Evolutionary conservation across 2,329 filamentous ascomycete species (phyloP).

Genomic region (Colletotrichum echinochloae): DNA sequence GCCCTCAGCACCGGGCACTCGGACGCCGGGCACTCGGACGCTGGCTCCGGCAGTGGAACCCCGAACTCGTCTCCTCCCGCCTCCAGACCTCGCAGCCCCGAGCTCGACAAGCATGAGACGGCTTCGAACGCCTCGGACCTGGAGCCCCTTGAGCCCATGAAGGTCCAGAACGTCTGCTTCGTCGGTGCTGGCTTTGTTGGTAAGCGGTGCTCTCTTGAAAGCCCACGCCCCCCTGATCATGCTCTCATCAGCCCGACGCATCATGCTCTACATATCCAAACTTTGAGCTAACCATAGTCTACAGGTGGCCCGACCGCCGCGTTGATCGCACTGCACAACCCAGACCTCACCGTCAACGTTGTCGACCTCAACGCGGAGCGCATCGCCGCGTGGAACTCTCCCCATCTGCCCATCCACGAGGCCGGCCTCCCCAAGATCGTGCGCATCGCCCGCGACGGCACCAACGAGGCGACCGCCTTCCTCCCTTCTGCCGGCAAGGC

Average conservation of each 20-base stretch:
- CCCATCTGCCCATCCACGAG: slow-evolving; percentile 81
- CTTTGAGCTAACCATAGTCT: slow-evolving; percentile 18
- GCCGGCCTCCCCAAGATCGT: slow-evolving; percentile 78
- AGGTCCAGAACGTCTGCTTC: slow-evolving; percentile 71
- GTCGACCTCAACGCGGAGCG: slow-evolving; percentile 75
- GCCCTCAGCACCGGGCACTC: slow-evolving; percentile 36
- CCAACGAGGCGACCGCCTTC: slow-evolving; percentile 57
- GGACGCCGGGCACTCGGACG: slow-evolving; percentile 40
- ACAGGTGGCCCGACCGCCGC: slow-evolving; percentile 80
- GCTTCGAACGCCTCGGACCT: slow-evolving; percentile 16
- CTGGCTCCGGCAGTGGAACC: slow-evolving; percentile 37
- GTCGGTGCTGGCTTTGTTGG: slow-evolving; percentile 82
- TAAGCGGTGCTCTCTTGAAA: slow-evolving; percentile 55
- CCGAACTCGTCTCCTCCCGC: slow-evolving; percentile 41
- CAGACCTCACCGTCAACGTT: slow-evolving; percentile 77
- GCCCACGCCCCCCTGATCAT: slow-evolving; percentile 15
- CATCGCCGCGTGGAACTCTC: slow-evolving; percentile 80
- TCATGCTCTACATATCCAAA: background rate
- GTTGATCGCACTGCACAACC: slow-evolving; percentile 80
- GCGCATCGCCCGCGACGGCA: slow-evolving; percentile 70
- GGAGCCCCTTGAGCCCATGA: slow-evolving; percentile 35
- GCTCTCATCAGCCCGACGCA: background rate
- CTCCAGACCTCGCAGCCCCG: slow-evolving; percentile 40
- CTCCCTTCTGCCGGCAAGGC: slow-evolving; percentile 51
- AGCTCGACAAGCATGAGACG: slow-evolving; percentile 27